Conservation (phyloP, 305 asterid genomes). For the Fraxinus dipetala region DNA sequence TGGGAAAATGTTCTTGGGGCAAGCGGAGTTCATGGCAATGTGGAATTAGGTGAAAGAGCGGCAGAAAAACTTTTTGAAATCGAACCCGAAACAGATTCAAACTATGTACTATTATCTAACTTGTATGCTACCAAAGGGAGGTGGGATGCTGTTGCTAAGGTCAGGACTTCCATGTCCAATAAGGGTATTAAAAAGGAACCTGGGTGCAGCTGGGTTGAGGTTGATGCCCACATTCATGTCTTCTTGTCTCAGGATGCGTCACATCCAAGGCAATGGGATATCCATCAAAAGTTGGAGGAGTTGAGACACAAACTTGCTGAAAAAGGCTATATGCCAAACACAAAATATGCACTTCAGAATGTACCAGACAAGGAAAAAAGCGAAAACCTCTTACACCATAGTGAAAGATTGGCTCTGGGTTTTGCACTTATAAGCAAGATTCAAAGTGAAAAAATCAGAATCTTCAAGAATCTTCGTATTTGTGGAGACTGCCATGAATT, state of each 20-base stretch:
- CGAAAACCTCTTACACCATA: conserved; percentile 60
- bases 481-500: conserved; percentile 90
- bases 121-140: conserved; percentile 58
- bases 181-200: conserved; percentile 77
- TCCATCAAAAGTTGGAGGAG: conserved; percentile 56
- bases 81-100: conserved; percentile 55
- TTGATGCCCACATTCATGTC: conserved; percentile 56
- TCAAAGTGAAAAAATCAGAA: conserved; percentile 41
- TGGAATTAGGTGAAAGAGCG: conserved; percentile 70
- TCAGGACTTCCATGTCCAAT: conserved; percentile 55
- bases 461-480: conserved; percentile 75
- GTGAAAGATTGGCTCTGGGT: conserved; percentile 85
- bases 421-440: conserved; percentile 56
- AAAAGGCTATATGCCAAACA: conserved; percentile 61
- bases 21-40: conserved; percentile 61
- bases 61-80: conserved; percentile 57
- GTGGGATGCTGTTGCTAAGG: conserved; percentile 70
- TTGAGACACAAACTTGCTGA: conserved; percentile 35
- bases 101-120: conserved; percentile 66
- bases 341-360: conserved; percentile 51
- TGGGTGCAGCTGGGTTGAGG: conserved; percentile 84
- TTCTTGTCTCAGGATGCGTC: conserved; percentile 69
- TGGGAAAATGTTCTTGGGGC: conserved; percentile 85
- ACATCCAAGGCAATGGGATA: conserved; percentile 54
- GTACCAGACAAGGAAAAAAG: conserved; percentile 49